These are phyloP conservation scores for Coniella vitis DNA, from an alignment of 2,329 filamentous ascomycete species.

Conservation along the genomic window DNA sequence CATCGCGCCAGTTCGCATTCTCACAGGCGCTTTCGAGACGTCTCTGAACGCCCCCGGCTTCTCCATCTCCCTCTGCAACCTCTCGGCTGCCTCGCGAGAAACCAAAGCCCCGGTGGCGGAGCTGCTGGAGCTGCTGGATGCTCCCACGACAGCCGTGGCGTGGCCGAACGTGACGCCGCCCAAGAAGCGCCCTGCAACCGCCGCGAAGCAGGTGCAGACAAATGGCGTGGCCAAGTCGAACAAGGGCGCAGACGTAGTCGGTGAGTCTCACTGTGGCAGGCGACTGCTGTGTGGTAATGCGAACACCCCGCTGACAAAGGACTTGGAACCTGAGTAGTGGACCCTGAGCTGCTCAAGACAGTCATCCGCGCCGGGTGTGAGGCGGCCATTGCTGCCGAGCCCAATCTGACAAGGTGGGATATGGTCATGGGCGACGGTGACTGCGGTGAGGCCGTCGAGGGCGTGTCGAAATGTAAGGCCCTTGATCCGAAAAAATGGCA, in stretches of 20 bases:
- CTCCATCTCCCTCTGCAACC: slow-evolving; percentile 47
- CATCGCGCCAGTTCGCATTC: slow-evolving; percentile 39
- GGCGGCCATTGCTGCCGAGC: slow-evolving; percentile 28
- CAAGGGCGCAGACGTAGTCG: slow-evolving; percentile 1
- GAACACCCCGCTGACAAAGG: neutral
- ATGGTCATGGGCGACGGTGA: slow-evolving; percentile 30
- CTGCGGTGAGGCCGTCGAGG: slow-evolving; percentile 26
- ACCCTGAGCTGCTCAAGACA: neutral
- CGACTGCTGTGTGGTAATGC: neutral
- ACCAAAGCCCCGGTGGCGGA: slow-evolving; percentile 24
- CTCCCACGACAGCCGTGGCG: slow-evolving; percentile 41
- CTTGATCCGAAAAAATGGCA: neutral
- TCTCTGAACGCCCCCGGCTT: slow-evolving; percentile 50
- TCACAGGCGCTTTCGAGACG: slow-evolving; percentile 42
- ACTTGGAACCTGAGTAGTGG: neutral
- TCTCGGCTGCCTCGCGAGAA: slow-evolving; percentile 29
- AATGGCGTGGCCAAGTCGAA: neutral
- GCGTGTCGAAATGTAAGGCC: slow-evolving; percentile 14
- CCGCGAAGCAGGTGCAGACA: neutral
- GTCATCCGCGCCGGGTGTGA: slow-evolving; percentile 19
- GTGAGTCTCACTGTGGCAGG: neutral
- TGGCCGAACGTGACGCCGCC: slow-evolving; percentile 35
- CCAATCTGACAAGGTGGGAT: slow-evolving; percentile 27
- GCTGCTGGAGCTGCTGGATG: slow-evolving; percentile 40
- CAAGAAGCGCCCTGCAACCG: too few species aligned